Evolutionary conservation across 352 stramenopile genomes (phyloP).

Genomic region (Pythium rishiriense): DNA sequence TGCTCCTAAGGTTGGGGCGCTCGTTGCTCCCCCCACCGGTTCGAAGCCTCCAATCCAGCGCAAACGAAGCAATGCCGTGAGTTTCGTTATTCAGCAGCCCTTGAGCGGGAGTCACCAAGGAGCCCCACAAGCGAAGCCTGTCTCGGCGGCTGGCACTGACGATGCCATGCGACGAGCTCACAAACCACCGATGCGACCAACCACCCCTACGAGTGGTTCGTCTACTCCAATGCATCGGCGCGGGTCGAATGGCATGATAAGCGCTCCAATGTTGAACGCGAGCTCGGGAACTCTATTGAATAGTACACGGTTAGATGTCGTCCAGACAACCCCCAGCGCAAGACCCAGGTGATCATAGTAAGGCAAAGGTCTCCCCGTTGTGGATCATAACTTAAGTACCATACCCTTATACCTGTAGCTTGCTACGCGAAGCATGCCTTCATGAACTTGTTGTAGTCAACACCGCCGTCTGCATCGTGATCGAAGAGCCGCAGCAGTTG

Average conservation of each 20-base stretch:
- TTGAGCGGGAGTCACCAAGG: not conserved
- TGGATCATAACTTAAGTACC: no score
- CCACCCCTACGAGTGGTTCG: not conserved
- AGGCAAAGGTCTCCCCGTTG: no score
- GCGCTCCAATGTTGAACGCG: not conserved
- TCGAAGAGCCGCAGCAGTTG: constrained; percentile 66
- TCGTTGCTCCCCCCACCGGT: not conserved
- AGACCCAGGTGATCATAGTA: not conserved
- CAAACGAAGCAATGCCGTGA: constrained; percentile 30
- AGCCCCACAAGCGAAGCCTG: not conserved
- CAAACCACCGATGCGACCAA: not conserved
- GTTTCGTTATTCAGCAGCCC: constrained; percentile 9
- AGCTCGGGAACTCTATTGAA: no score
- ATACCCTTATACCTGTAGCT: not conserved
- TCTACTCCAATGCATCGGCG: not conserved
- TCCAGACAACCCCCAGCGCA: not conserved
- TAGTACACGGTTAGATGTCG: not conserved
- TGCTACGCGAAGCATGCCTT: constrained; percentile 44
- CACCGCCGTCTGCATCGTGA: constrained; percentile 48
- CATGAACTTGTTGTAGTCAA: constrained; percentile 83
- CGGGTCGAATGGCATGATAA: not conserved
- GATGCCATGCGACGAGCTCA: not conserved
- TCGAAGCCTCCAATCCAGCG: not conserved
- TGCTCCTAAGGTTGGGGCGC: not conserved
- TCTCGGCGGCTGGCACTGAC: not conserved